Evolutionary conservation across 768 basidiomycete species (phyloP), one percentile per base, ranked within the genome.

Genomic region (Trametes cingulata): DNA sequence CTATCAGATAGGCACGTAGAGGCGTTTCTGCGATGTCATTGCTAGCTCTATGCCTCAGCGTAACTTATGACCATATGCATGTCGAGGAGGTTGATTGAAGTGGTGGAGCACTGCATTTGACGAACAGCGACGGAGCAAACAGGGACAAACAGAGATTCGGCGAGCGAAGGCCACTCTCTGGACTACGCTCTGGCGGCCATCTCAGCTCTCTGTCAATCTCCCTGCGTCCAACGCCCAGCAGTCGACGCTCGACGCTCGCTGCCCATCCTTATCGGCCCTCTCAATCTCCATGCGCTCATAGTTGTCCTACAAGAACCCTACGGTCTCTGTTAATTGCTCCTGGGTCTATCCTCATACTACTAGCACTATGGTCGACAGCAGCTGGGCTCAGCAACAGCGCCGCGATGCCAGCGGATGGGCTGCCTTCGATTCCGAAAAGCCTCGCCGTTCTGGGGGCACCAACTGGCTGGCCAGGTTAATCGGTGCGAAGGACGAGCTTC

Each of bases 391-490:
- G 8, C 61, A 62, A 46, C 56, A 52, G 15, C 61, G 50, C 27
- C 56, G 50, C 33, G 47, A 58, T 12, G 24, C 9, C n/a, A 51
- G 40, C 36, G 61, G 61, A 45, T 63, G 61, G 61, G 47, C 40
- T 8, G 36, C 48, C n/a, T 56, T 40, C 41, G 56, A 58, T 25
- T 36, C 52, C 19, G 63, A 64, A 52, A 60, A 67, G 37, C 33
- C 39, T 33, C 54, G 54, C 27, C 43, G 41, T 46, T 25, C 52
- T 6, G 47, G 54, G 7, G 42, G 42, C 47, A 48, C 57, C 12
- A 64, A 59, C 63, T 67, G 66, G 66, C 66, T 67, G 59, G 66
- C 66, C 58, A 61, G 63, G 27, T 46, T 67, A 4, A 33, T 61
- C 19, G 62, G 65, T 33, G 42, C 63, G 1, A 58, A 56, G 41